Base-by-base conservation (phyloP, 2,329 filamentous ascomycete species). In the Sporothrix inflata region DNA sequence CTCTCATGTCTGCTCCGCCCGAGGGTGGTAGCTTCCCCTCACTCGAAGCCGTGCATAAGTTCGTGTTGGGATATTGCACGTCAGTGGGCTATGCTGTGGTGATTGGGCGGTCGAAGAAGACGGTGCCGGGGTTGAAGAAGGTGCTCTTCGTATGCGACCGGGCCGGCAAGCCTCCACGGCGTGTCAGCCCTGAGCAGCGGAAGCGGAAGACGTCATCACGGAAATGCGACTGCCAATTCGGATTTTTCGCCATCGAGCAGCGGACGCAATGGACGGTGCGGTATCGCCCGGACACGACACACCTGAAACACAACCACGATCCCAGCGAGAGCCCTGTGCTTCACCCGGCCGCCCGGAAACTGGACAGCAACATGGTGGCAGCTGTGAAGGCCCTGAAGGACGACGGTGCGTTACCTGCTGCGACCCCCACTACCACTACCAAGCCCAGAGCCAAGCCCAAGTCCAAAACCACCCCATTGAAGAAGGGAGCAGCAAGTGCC, bases 181-280 rank as follows among this genome's bases (percentile, higher is more conserved):
- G 87, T 6, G 88, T 89, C n/a, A 90, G 83, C 74, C 87, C 89
- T 1, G 89, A 91, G 79, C 85, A 87, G 74, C 86, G 89, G 71
- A 91, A 91, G 79, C 85, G 88, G 27, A 89, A 89, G 77, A 91
- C 89, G 0, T 90, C 89, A 9, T 91, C 89, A n/a, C 84, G 89
- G 61, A 91, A 91, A 77, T 91, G 89, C 76, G 89, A 90, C 76
- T 91, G 89, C 74, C 88, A 88, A 40, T 91, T 91, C 78, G 89
- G 89, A n/a, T 90, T 91, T 79, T 91, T 91, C 75, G 89, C 89
- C 71, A 89, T 91, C 51, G 89, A 91, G 78, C 88, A 90, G 77
- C 84, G 89, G 73, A 90, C 88, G 0, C 88, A 91, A 75, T 91
- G 89, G 89, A 88, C 88, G 0, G 86, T 91, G 72, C 85, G 89